Percentiles rank a stretch among this genome's conserved stretches.
Evolutionary conservation across 345 rosid species (phyloP).

Genomic region (Rhizophora apiculata): DNA sequence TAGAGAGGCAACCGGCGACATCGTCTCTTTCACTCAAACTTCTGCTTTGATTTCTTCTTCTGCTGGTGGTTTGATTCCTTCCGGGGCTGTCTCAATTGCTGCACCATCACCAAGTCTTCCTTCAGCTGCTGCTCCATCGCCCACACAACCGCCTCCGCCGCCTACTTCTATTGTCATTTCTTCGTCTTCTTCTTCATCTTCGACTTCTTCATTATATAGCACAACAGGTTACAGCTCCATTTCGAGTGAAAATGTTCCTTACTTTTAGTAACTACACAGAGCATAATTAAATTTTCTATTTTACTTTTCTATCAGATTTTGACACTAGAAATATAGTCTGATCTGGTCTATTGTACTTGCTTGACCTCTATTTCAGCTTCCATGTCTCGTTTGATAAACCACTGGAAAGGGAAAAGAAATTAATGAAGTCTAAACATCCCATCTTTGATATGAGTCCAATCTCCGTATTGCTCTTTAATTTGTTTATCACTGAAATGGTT

Average conservation of each 20-base stretch:
- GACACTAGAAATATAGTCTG: neutral
- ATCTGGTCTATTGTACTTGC: neutral
- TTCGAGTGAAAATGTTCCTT: constrained; percentile 49
- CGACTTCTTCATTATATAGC: constrained; percentile 44
- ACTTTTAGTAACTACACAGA: constrained; percentile 36
- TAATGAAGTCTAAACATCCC: too few relatives aligned
- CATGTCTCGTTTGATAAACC: neutral
- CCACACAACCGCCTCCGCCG: constrained; percentile 33
- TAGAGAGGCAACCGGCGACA: constrained; percentile 41
- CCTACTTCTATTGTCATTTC: constrained; percentile 41
- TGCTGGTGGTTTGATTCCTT: constrained; percentile 3
- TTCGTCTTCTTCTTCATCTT: constrained; percentile 40
- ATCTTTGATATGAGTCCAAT: too few relatives aligned
- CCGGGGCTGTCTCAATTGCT: constrained; percentile 26
- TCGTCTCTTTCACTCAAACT: constrained; percentile 20
- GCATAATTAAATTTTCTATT: neutral
- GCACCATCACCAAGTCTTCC: constrained; percentile 27
- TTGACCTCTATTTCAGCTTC: neutral
- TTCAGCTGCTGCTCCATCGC: constrained; percentile 15
- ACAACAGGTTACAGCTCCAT: constrained; percentile 46
- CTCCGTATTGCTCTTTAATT: too few relatives aligned
- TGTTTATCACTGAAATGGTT: too few relatives aligned
- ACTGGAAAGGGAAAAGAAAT: neutral
- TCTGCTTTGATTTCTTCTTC: constrained; percentile 29
- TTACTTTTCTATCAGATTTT: neutral